Percentiles rank a stretch among this genome's conserved stretches.
These are phyloP conservation scores for Austroboletus novae-zelandiae DNA, from an alignment of 1,284 basidiomycete genomes.

Conservation along the genomic window DNA sequence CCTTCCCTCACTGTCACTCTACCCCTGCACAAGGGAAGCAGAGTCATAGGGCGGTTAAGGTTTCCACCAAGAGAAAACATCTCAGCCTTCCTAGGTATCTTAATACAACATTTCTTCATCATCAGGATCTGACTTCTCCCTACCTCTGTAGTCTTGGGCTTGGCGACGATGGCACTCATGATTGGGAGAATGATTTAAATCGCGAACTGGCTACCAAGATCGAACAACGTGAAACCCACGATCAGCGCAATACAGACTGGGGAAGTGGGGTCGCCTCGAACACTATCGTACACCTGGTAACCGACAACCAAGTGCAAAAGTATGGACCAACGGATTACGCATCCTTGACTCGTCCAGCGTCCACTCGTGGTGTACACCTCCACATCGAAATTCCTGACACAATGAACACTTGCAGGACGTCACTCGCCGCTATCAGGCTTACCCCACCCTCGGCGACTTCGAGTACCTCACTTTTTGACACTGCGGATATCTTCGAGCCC, in stretches of 20 bases:
- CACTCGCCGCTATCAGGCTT: conserved; percentile 40
- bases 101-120: no score
- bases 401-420: conserved; percentile 50
- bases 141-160: conserved; percentile 53
- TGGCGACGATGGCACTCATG: conserved; percentile 55
- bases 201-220: conserved; percentile 42
- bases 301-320: conserved; percentile 36
- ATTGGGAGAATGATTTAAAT: conserved; percentile 53
- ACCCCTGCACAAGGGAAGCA: conserved; percentile 45
- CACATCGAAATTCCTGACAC: conserved; percentile 47
- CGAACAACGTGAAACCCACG: conserved; percentile 32
- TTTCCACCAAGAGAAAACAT: conserved; percentile 51
- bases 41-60: conserved; percentile 38
- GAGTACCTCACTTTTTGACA: conserved; percentile 57
- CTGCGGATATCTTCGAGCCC: conserved; percentile 40
- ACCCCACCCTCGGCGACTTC: conserved; percentile 53
- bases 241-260: conserved; percentile 48
- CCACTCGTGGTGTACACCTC: conserved; percentile 47
- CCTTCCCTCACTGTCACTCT: conserved; percentile 55
- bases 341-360: conserved; percentile 38
- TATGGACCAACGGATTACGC: conserved; percentile 21
- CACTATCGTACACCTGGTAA: conserved; percentile 33
- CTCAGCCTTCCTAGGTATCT: conserved; percentile 61
- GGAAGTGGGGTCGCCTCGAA: conserved; percentile 43
- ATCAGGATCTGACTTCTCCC: background rate